A percentile compares a stretch with the other conserved stretches of the same genome.
These are phyloP conservation scores for Agrocybe praecox DNA, from an alignment of 768 basidiomycete species.

Conservation along the genomic window DNA sequence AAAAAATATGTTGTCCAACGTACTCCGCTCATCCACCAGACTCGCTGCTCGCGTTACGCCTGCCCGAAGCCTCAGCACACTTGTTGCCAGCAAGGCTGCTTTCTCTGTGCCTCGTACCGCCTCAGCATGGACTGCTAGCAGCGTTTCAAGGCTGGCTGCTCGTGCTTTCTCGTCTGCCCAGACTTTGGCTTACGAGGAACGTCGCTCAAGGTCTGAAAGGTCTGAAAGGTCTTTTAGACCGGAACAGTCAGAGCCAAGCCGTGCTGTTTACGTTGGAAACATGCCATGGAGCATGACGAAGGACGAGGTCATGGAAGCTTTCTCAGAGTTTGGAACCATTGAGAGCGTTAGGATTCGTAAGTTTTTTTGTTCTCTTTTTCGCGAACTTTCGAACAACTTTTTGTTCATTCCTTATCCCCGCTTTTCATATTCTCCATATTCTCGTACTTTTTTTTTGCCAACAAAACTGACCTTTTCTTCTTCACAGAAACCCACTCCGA, in stretches of 20 bases:
- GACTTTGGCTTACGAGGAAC: not conserved
- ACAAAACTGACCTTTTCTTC: not conserved
- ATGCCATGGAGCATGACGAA: slow-evolving; percentile 50
- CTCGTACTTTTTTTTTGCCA: not conserved
- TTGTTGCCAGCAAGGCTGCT: slow-evolving; percentile 4
- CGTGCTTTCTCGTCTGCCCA: slow-evolving; percentile 22
- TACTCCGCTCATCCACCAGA: slow-evolving; percentile 37
- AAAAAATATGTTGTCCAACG: slow-evolving; percentile 37
- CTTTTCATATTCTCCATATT: not conserved
- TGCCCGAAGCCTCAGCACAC: slow-evolving; percentile 9
- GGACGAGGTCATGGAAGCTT: slow-evolving; percentile 40
- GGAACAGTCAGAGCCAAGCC: slow-evolving; percentile 30
- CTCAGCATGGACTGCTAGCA: not conserved
- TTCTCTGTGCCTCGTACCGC: not conserved
- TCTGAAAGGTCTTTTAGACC: not conserved
- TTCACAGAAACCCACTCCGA: slow-evolving; percentile 27
- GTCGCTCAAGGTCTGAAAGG: not conserved
- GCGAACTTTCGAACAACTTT: not conserved
- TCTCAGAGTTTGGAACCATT: slow-evolving; percentile 46
- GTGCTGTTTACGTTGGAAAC: slow-evolving; percentile 47
- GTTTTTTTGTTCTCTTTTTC: slow-evolving; percentile 19
- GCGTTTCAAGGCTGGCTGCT: slow-evolving; percentile 5
- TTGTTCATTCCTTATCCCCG: not conserved
- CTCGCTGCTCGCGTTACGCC: slow-evolving; percentile 21
- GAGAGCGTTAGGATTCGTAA: slow-evolving; percentile 39